phyloP scores from a whole-genome alignment of 345 rosid species.

The Lumnitzera littorea region DNA sequence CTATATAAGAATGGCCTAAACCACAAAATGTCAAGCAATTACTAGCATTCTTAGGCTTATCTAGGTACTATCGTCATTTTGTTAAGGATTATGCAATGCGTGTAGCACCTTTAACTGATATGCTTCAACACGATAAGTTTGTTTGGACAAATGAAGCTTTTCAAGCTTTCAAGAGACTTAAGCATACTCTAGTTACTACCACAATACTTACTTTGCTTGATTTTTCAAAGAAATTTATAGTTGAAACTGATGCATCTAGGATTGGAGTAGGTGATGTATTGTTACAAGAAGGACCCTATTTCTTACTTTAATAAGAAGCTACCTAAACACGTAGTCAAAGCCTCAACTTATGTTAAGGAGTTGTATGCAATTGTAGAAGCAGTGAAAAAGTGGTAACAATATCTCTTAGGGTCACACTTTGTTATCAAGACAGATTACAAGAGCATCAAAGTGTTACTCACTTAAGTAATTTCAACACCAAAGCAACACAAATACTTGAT shows the following conservation, averaged over 20 bases:
- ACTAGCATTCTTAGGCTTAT: conserved; percentile 1
- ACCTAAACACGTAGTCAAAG: neutral
- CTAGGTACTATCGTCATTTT: neutral
- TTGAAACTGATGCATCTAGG: neutral
- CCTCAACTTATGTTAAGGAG: neutral
- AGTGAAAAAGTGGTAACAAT: neutral
- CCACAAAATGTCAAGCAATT: neutral
- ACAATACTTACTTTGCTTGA: neutral
- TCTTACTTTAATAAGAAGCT: neutral
- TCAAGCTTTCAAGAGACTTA: neutral
- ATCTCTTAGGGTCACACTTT: neutral
- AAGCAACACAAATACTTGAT: neutral
- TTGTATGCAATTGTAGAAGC: neutral
- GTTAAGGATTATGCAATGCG: neutral
- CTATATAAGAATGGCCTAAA: neutral
- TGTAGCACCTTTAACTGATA: neutral
- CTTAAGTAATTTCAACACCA: neutral
- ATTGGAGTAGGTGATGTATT: neutral
- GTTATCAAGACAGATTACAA: neutral
- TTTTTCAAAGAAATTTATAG: neutral
- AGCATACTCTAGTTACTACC: neutral
- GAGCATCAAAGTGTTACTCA: neutral
- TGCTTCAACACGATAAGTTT: neutral
- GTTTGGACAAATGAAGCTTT: neutral
- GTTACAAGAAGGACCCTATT: neutral